Percentiles rank a stretch among this genome's conserved stretches.
Evolutionary conservation across 2,329 filamentous ascomycete species (phyloP).

Genomic region (Trichoderma lentiforme): DNA sequence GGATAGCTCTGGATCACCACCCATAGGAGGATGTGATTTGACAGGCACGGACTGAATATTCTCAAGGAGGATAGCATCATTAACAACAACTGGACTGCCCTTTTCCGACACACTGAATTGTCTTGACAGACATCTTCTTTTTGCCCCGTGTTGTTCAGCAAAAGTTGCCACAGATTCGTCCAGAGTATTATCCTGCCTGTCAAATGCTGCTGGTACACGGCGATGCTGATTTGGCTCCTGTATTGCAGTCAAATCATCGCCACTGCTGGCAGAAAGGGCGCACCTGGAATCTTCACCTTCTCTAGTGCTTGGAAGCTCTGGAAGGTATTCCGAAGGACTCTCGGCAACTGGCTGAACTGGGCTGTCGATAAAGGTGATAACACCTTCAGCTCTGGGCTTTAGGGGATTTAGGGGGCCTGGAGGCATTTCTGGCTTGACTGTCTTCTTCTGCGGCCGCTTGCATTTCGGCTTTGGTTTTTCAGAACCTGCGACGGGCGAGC

Average conservation of each 20-base stretch:
- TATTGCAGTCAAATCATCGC: background rate
- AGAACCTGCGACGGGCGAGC: conserved; percentile 15
- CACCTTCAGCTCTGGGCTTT: too few relatives aligned
- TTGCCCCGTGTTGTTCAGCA: background rate
- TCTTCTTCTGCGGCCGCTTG: background rate
- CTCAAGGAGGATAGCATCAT: background rate
- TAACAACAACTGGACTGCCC: conserved; percentile 25
- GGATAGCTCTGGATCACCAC: background rate
- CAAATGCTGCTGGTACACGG: too few relatives aligned
- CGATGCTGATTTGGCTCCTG: background rate
- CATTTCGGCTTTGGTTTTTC: background rate
- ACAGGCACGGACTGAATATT: background rate
- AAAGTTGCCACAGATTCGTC: background rate
- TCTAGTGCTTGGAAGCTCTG: background rate
- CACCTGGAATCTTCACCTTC: background rate
- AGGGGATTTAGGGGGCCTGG: background rate
- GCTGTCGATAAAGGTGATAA: background rate
- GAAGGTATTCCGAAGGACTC: background rate
- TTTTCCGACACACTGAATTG: conserved; percentile 27
- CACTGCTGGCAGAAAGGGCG: background rate
- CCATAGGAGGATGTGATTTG: background rate
- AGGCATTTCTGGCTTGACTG: conserved; percentile 15
- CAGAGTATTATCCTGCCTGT: background rate
- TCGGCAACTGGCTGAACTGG: background rate
- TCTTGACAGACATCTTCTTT: background rate